Evolutionary conservation across 257 asterid species (phyloP), one percentile per base, ranked within the genome.

Genomic region (Salvia hispanica): DNA sequence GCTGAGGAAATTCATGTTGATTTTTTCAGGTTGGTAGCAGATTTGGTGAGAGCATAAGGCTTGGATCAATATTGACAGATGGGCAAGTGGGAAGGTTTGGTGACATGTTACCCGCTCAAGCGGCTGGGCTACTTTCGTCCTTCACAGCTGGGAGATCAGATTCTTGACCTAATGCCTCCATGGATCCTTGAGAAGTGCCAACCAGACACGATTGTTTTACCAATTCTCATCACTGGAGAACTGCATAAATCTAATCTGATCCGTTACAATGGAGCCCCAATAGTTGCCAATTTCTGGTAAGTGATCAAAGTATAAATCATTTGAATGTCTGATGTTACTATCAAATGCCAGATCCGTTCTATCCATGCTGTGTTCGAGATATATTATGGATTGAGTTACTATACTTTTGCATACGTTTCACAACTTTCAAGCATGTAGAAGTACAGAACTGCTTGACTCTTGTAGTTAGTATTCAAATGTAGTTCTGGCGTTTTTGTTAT

Each of bases 71-170:
- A 21, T 79, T 94, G 44, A 75, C 97, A 5, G 99, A 94, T 62
- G 96, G 99, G 70, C 99, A 94, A 79, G 97, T 91, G 11, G 96
- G 99, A 72, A 83, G 99, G 78, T 90, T 94, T 76, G 99, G 99
- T 66, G 99, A 94, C 82, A 90, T 94, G 40, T 79, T 94, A 72
- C 99, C 99, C 63, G 96, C 89, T 44, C 97, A 93, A 71, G 99
- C 99, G 77, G 96, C 97, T 25, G 97, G 99, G 64, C 91, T 94
- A 66, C 92, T 90, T 72, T 94, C 99, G 55, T 88, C 97, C 75
- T 84, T 94, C 62, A 86, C 96, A 4, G 74, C 90, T 72, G 85
- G 83, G 56, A 82, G 99, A 77, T 84, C 89, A 62, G 95, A 94
- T 81, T 81, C 76, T 77, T 91, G 75, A 82, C 40, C 1, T 15